These are phyloP conservation scores for Coemansia sp. DNA, from an alignment of 192 early-diverging fungal genomes.

Conservation along the genomic window DNA sequence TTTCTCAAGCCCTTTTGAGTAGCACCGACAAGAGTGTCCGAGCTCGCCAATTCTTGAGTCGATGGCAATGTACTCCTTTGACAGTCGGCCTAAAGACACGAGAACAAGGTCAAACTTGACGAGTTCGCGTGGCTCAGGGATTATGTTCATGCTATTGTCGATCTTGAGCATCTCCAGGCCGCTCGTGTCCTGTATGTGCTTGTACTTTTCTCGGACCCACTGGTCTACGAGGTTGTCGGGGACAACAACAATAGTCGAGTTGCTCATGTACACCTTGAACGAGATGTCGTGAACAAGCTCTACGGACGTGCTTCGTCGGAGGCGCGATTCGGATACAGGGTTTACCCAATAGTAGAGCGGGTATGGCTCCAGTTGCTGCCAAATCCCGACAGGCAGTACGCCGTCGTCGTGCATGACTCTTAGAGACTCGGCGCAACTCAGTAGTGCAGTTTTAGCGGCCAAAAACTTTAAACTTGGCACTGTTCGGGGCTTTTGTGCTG, in stretches of 20 bases:
- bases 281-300: conserved; percentile 6
- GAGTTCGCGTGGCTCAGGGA: conserved; percentile 56
- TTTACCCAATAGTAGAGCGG: conserved; percentile 60
- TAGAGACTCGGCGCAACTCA: conserved; percentile 51
- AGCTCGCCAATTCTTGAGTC: conserved; percentile 41
- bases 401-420: conserved; percentile 45
- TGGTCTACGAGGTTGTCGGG: conserved; percentile 74
- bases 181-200: conserved; percentile 42
- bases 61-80: conserved; percentile 56
- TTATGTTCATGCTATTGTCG: conserved; percentile 34
- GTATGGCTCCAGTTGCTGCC: conserved; percentile 40
- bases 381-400: conserved; percentile 36
- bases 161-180: conserved; percentile 57
- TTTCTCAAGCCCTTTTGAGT: conserved; percentile 14
- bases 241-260: conserved; percentile 70
- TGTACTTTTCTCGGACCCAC: conserved; percentile 77
- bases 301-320: neutral
- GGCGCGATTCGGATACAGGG: conserved; percentile 19
- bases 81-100: conserved; percentile 63
- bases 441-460: conserved; percentile 47
- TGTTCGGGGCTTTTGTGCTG: neutral
- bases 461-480: conserved; percentile 43
- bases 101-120: conserved; percentile 68
- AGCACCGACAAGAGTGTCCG: conserved; percentile 42
- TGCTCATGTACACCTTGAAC: conserved; percentile 59